phyloP scores from a whole-genome alignment of 306 rosid species.

The Aeschynomene evenia region DNA sequence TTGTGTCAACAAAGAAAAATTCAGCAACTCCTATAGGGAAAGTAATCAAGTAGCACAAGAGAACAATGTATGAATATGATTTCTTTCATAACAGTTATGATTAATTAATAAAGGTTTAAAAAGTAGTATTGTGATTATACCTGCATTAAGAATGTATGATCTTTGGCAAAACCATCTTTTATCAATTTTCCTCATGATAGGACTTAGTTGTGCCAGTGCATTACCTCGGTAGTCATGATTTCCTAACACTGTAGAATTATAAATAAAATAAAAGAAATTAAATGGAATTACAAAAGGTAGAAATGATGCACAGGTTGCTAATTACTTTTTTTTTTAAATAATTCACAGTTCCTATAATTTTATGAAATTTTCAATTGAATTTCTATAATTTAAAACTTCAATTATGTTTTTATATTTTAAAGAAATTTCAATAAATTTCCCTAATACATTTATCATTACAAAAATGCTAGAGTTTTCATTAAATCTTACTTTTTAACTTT shows the following conservation, averaged over 20 bases:
- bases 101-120: constrained; percentile 9
- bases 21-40: constrained; percentile 48
- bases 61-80: not conserved
- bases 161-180: constrained; percentile 58
- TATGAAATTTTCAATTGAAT: too few species aligned
- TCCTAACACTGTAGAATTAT: constrained; percentile 29
- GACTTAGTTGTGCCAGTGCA: constrained; percentile 37
- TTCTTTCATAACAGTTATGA: not conserved
- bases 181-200: constrained; percentile 46
- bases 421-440: too few species aligned
- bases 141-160: constrained; percentile 49
- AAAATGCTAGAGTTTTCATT: too few species aligned
- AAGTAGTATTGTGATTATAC: constrained; percentile 22
- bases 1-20: constrained; percentile 70
- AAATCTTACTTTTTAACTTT: too few species aligned
- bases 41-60: not conserved
- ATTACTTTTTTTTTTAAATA: not conserved
- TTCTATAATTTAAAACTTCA: too few species aligned
- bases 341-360: too few species aligned
- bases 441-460: too few species aligned
- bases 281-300: not conserved
- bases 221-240: constrained; percentile 40
- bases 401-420: too few species aligned
- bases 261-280: not conserved
- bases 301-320: constrained; percentile 1